Percentiles rank a stretch among this genome's conserved stretches.
These are phyloP conservation scores for Trypanosoma grayi DNA, from an alignment of 208 protist genomes.

Conservation along the genomic window DNA sequence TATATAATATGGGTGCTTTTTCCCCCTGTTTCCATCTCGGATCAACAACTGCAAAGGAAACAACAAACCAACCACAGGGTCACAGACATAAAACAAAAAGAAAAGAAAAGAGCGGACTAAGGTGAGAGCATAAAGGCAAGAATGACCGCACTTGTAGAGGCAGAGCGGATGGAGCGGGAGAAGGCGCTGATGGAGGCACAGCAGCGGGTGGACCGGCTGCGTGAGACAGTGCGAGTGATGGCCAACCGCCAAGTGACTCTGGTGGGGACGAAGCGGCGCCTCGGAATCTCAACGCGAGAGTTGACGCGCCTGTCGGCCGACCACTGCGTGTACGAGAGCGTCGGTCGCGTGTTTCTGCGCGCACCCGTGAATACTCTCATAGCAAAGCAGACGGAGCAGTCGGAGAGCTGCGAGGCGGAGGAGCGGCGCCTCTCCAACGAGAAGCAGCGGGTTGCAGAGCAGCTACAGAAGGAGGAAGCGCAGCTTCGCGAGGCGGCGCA, in stretches of 20 bases:
- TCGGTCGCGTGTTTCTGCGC: constrained; percentile 82
- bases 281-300: constrained; percentile 79
- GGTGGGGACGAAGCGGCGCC: constrained; percentile 58
- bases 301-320: constrained; percentile 57
- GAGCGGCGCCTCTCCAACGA: constrained; percentile 64
- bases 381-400: constrained; percentile 55
- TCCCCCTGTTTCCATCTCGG: too few relatives aligned
- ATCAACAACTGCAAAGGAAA: too few relatives aligned
- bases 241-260: constrained; percentile 73
- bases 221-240: constrained; percentile 78
- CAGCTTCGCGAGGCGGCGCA: constrained; percentile 66
- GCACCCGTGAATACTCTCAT: constrained; percentile 64
- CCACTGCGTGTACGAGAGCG: constrained; percentile 75
- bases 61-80: neutral
- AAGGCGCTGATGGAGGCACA: constrained; percentile 81
- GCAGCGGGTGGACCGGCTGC: constrained; percentile 74
- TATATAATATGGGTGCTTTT: too few relatives aligned
- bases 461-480: constrained; percentile 66
- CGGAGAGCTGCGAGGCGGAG: constrained; percentile 78
- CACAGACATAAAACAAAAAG: neutral
- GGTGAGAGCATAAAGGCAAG: constrained; percentile 8
- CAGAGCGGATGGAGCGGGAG: constrained; percentile 90
- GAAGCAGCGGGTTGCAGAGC: constrained; percentile 80
- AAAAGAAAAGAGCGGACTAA: neutral
- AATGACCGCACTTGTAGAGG: constrained; percentile 59